A percentile compares a stretch with the other conserved stretches of the same genome.
Evolutionary conservation across 2,329 filamentous ascomycete species (phyloP).

Genomic region (Xylariaceae sp.): DNA sequence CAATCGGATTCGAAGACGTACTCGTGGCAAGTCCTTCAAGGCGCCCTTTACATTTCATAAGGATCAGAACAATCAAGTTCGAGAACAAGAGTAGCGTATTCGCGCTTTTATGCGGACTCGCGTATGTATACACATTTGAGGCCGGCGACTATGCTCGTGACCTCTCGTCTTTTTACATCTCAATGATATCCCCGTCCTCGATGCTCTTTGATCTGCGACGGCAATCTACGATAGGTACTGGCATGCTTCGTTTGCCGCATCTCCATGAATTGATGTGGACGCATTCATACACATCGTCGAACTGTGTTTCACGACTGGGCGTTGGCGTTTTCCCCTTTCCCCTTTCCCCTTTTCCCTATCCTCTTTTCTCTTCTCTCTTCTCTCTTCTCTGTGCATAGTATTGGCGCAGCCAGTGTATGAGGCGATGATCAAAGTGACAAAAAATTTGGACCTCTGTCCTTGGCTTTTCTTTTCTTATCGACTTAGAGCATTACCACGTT

Average conservation of each 20-base stretch:
- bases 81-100: conserved; percentile 27
- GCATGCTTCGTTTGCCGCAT: conserved; percentile 15
- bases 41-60: conserved; percentile 29
- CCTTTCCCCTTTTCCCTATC: no score
- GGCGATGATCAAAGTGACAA: conserved; percentile 27
- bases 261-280: conserved; percentile 6
- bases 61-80: conserved; percentile 27
- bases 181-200: conserved; percentile 23
- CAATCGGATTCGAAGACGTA: conserved; percentile 31
- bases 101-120: not conserved
- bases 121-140: not conserved
- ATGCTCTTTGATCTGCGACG: conserved; percentile 26
- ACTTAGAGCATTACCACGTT: conserved; percentile 22
- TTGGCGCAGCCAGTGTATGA: conserved; percentile 26
- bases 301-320: conserved; percentile 23
- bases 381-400: conserved; percentile 23
- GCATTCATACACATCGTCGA: conserved; percentile 3
- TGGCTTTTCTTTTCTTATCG: conserved; percentile 9
- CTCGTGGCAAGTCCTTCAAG: conserved; percentile 33
- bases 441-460: conserved; percentile 18
- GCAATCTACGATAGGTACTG: conserved; percentile 25
- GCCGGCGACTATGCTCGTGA: not conserved
- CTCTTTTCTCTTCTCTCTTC: no score
- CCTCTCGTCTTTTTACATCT: conserved; percentile 16
- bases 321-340: conserved; percentile 23